Evolutionary conservation across 176 grass and related monocot genomes (phyloP).

Genomic region (Thalia dealbata): DNA sequence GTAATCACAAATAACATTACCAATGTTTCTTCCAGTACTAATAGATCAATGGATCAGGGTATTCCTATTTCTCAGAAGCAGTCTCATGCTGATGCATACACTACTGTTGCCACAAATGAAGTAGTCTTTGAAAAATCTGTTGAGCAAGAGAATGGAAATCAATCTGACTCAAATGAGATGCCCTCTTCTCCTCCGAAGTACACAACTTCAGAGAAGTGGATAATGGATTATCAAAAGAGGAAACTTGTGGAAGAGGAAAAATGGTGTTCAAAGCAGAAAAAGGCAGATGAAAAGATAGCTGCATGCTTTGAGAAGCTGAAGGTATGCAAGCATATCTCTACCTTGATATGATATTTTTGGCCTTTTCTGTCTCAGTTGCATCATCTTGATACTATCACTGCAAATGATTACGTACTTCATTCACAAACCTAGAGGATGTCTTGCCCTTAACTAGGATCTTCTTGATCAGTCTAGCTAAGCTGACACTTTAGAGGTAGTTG

Average conservation of each 20-base stretch:
- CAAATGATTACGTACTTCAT: not conserved
- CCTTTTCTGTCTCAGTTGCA: not conserved
- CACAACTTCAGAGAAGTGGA: slow-evolving; percentile 84
- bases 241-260: slow-evolving; percentile 56
- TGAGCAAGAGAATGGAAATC: slow-evolving; percentile 53
- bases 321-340: slow-evolving; percentile 25
- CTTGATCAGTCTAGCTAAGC: not conserved
- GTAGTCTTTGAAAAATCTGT: slow-evolving; percentile 38
- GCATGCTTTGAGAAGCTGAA: slow-evolving; percentile 68
- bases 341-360: not conserved
- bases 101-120: slow-evolving; percentile 2
- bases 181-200: slow-evolving; percentile 60
- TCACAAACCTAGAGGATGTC: not conserved
- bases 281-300: slow-evolving; percentile 50
- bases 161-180: slow-evolving; percentile 48
- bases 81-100: slow-evolving; percentile 13
- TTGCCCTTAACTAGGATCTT: not conserved
- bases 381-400: not conserved
- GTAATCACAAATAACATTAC: slow-evolving; percentile 2
- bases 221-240: slow-evolving; percentile 66
- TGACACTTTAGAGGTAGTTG: not conserved
- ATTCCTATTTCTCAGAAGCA: slow-evolving; percentile 14
- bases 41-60: slow-evolving; percentile 5
- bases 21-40: slow-evolving; percentile 1
- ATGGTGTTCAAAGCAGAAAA: slow-evolving; percentile 44